Percentiles rank a stretch among this genome's conserved stretches.
These are phyloP conservation scores for Monosporascus sp. DNA, from an alignment of 2,329 filamentous ascomycete species.

Conservation along the genomic window DNA sequence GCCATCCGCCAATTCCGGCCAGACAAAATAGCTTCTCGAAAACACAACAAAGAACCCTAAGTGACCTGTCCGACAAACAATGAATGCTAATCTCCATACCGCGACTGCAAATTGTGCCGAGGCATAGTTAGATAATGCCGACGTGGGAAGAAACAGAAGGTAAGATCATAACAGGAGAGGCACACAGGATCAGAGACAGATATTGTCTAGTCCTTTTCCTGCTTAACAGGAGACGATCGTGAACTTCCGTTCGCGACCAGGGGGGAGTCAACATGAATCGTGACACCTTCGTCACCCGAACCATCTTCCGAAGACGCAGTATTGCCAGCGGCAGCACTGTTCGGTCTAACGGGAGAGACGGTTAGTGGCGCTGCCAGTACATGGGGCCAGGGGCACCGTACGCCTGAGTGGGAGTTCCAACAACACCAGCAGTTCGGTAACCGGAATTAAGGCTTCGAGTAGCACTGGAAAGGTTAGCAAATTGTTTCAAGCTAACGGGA, in stretches of 20 bases:
- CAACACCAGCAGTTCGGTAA: background rate
- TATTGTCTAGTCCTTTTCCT: slow-evolving; percentile 31
- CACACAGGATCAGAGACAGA: slow-evolving; percentile 16
- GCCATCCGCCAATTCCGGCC: background rate
- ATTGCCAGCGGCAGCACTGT: slow-evolving; percentile 32
- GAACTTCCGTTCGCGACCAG: slow-evolving; percentile 38
- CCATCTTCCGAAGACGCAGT: slow-evolving; percentile 41
- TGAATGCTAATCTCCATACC: background rate
- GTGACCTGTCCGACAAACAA: background rate
- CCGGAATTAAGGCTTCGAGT: background rate
- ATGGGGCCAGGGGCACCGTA: slow-evolving; percentile 12
- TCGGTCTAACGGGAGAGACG: slow-evolving; percentile 37
- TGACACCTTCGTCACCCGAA: slow-evolving; percentile 47
- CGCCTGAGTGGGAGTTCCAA: background rate
- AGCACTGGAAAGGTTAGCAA: slow-evolving; percentile 8
- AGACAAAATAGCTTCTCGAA: background rate
- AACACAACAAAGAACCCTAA: background rate
- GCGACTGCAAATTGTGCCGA: background rate
- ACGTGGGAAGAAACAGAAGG: slow-evolving; percentile 21
- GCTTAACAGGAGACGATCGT: slow-evolving; percentile 45
- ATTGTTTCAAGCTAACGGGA: background rate
- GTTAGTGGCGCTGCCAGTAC: slow-evolving; percentile 18
- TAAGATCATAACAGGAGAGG: slow-evolving; percentile 21
- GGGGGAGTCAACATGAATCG: slow-evolving; percentile 47
- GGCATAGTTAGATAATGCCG: slow-evolving; percentile 7